Evolutionary conservation across 2,329 filamentous ascomycete species (phyloP).

Genomic region (Aspergillus phoenicis): DNA sequence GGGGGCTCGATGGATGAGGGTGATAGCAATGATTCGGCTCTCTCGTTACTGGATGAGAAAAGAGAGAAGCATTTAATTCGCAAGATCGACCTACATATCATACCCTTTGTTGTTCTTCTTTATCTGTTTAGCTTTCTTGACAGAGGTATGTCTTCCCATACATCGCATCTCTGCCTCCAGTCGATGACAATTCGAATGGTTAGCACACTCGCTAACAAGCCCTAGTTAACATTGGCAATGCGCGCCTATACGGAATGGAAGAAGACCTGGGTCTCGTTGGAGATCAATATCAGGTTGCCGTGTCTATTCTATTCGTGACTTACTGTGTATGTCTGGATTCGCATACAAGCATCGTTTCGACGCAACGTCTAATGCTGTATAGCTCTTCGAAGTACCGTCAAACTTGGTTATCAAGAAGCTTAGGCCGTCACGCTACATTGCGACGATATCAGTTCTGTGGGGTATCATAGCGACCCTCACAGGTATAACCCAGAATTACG

Average conservation of each 20-base stretch:
- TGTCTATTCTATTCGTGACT: constrained; percentile 69
- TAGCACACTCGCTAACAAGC: constrained; percentile 16
- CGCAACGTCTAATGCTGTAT: constrained; percentile 13
- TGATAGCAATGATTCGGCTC: constrained; percentile 19
- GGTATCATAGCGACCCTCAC: constrained; percentile 53
- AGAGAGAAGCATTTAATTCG: constrained; percentile 35
- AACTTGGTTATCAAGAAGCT: constrained; percentile 67
- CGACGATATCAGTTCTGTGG: constrained; percentile 63
- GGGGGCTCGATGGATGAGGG: constrained; percentile 11
- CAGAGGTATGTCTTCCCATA: constrained; percentile 45
- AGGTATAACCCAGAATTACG: constrained; percentile 68
- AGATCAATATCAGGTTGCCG: constrained; percentile 70
- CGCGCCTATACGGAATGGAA: constrained; percentile 65
- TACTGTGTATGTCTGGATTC: constrained; percentile 50
- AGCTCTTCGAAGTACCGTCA: constrained; percentile 64
- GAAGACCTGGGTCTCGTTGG: constrained; percentile 61
- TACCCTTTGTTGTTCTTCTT: constrained; percentile 45
- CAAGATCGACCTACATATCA: constrained; percentile 46
- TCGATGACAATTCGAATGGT: neutral
- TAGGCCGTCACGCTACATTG: constrained; percentile 61
- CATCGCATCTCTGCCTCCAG: neutral
- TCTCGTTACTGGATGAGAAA: constrained; percentile 31
- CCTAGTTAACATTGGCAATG: constrained; percentile 72
- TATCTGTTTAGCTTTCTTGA: constrained; percentile 79
- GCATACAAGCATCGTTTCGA: neutral